Evolutionary conservation across 805 yeast genomes (phyloP), one percentile per base, ranked within the genome.

Genomic region (Ogataea thermomethanolica): DNA sequence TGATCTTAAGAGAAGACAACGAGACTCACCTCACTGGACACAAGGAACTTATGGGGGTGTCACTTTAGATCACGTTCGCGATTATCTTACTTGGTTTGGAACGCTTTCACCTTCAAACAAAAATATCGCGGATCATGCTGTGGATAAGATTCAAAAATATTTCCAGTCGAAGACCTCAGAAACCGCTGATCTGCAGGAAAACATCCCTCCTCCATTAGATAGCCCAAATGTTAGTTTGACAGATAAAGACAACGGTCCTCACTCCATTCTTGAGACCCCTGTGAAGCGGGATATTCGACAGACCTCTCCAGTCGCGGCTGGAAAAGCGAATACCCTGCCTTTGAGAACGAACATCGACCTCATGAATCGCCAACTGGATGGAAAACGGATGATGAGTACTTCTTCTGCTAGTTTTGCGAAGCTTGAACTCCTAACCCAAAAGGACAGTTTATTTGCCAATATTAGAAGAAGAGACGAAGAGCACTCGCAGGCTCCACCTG

Each of bases 341-440:
- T 13, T 38, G 13, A 22, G 24, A 11, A 11, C 13, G 13, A 27
- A 9, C 33, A n/a, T 24, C 9, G 20, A 14, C 8, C 22, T 31
- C 13, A 3, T 25, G 23, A 25, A 25, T 21, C 12, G 23, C 8
- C 30, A 25, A 3, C 11, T 38, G 20, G 48, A 43, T 8, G 14
- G 33, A 3, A 37, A 37, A 11, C 35, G 54, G 24, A 11, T 24
- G 14, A 32, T 50, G 15, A 42, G 52, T 11, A 46, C 51, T 3
- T 17, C 40, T 1, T 28, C 41, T 11, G 26, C 34, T 5, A 31
- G 38, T n/a, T 17, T 29, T 35, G 47, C 50, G 12, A 36, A 33
- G 29, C 28, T 54, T 2, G 53, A 50, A 28, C 39, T 54, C 22
- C 15, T 53, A 41, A 54, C 59, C 3, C 59, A 54, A 28, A 42